phyloP scores from a whole-genome alignment of 805 yeast genomes.

The Candida sonorensis region DNA sequence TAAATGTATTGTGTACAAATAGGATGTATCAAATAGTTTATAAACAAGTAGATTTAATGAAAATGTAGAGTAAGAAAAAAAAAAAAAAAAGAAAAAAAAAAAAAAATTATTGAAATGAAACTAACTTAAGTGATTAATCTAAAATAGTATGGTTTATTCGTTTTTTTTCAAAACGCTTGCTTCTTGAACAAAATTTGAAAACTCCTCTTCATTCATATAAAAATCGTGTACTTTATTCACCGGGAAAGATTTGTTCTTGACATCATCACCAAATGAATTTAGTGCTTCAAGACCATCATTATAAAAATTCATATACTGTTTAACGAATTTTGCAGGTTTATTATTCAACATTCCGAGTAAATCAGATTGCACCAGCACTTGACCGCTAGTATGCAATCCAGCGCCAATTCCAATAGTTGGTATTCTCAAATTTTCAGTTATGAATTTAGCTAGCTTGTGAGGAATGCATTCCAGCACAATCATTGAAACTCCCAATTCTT shows the following conservation, averaged over 20 bases:
- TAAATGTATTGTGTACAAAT: slow-evolving; percentile 12
- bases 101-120: background rate
- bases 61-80: too few relatives aligned
- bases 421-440: slow-evolving; percentile 52
- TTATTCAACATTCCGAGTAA: slow-evolving; percentile 67
- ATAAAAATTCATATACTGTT: slow-evolving; percentile 52
- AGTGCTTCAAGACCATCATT: slow-evolving; percentile 45
- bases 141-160: background rate
- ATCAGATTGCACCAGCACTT: slow-evolving; percentile 84
- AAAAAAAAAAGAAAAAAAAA: too few relatives aligned
- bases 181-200: slow-evolving; percentile 32
- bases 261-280: slow-evolving; percentile 50
- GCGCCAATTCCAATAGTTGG: slow-evolving; percentile 98
- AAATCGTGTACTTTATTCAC: slow-evolving; percentile 53
- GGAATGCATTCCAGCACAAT: slow-evolving; percentile 86
- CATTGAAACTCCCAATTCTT: slow-evolving; percentile 70
- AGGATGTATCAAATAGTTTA: background rate
- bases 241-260: slow-evolving; percentile 54
- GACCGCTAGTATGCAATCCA: slow-evolving; percentile 78
- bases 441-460: slow-evolving; percentile 52
- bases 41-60: background rate
- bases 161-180: slow-evolving; percentile 13
- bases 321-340: slow-evolving; percentile 65
- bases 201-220: slow-evolving; percentile 59
- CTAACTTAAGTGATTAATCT: background rate